These are phyloP conservation scores for Epicoccum nigrum DNA, from an alignment of 2,329 filamentous ascomycete species.

Conservation along the genomic window DNA sequence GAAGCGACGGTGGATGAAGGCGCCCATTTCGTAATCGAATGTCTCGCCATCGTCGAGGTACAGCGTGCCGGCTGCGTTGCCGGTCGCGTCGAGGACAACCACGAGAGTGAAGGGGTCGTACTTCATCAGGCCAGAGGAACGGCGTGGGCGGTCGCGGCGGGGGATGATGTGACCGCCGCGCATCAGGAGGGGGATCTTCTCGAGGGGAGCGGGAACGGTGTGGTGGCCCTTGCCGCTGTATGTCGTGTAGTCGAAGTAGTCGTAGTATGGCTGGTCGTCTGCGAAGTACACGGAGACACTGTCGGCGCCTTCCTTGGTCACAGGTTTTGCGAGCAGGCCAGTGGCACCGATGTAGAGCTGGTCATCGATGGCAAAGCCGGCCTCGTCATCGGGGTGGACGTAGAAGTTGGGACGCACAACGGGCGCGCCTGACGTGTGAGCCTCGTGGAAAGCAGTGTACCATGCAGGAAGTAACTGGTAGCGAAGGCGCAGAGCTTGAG, in stretches of 20 bases:
- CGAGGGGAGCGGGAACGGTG: constrained; percentile 76
- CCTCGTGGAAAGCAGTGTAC: constrained; percentile 97
- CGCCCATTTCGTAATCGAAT: constrained; percentile 84
- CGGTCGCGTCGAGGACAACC: constrained; percentile 70
- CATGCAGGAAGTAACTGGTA: constrained; percentile 90
- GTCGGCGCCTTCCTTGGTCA: constrained; percentile 76
- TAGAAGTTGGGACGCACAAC: constrained; percentile 94
- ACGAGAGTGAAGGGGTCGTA: constrained; percentile 96
- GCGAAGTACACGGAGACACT: constrained; percentile 84
- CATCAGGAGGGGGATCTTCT: constrained; percentile 89
- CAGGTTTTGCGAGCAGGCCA: constrained; percentile 89
- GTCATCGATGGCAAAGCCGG: constrained; percentile 86
- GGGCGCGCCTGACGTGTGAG: constrained; percentile 79
- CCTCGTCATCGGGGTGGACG: constrained; percentile 83
- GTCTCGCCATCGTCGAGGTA: constrained; percentile 95
- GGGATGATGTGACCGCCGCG: constrained; percentile 91
- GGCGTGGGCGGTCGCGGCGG: constrained; percentile 83
- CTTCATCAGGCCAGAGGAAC: constrained; percentile 86
- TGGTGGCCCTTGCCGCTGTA: constrained; percentile 76
- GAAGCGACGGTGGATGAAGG: constrained; percentile 87
- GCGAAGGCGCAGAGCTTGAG: constrained; percentile 82
- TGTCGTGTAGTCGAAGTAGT: constrained; percentile 88
- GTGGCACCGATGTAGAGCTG: constrained; percentile 91
- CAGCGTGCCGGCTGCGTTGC: constrained; percentile 78
- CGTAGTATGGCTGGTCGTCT: constrained; percentile 88